phyloP scores from a whole-genome alignment of 495 filamentous ascomycete genomes.

The Aspergillus cavernicola region DNA sequence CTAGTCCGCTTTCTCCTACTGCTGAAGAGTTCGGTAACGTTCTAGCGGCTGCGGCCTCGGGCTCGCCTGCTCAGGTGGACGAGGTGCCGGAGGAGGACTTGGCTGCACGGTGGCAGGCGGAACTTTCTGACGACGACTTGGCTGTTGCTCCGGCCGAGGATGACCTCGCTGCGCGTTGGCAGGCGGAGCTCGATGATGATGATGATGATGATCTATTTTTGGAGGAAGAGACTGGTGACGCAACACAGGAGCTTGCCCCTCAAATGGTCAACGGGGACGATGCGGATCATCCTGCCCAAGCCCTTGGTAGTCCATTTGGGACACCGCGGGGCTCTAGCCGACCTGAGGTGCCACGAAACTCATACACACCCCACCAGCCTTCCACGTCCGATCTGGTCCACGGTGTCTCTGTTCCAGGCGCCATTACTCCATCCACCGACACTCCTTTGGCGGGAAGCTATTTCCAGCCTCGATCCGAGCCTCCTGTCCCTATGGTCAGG shows the following conservation, averaged over 20 bases:
- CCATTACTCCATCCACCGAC: conserved; percentile 25
- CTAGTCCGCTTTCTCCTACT: conserved; percentile 32
- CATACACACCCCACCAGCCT: conserved; percentile 45
- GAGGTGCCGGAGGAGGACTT: conserved; percentile 20
- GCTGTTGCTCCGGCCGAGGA: conserved; percentile 38
- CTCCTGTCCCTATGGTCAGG: conserved; percentile 36
- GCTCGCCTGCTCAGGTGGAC: conserved; percentile 14
- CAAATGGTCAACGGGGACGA: conserved; percentile 15
- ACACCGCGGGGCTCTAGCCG: conserved; percentile 23
- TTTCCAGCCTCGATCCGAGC: conserved; percentile 32
- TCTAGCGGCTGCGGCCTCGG: conserved; percentile 27
- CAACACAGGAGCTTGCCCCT: conserved; percentile 18
- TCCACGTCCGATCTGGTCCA: conserved; percentile 38
- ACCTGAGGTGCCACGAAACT: conserved; percentile 17
- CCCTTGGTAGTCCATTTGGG: conserved; percentile 33
- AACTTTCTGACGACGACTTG: conserved; percentile 20
- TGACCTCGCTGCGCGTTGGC: conserved; percentile 78
- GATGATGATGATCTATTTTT: conserved; percentile 69
- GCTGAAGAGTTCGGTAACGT: conserved; percentile 29
- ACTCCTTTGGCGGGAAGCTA: conserved; percentile 35
- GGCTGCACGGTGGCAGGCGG: conserved; percentile 25
- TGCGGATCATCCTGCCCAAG: conserved; percentile 4
- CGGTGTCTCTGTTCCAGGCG: conserved; percentile 24
- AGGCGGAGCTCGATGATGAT: conserved; percentile 59
- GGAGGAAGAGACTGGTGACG: conserved; percentile 52